Base-by-base conservation (phyloP, 192 early-diverging fungal species). In the Chytriomyces confervae region DNA sequence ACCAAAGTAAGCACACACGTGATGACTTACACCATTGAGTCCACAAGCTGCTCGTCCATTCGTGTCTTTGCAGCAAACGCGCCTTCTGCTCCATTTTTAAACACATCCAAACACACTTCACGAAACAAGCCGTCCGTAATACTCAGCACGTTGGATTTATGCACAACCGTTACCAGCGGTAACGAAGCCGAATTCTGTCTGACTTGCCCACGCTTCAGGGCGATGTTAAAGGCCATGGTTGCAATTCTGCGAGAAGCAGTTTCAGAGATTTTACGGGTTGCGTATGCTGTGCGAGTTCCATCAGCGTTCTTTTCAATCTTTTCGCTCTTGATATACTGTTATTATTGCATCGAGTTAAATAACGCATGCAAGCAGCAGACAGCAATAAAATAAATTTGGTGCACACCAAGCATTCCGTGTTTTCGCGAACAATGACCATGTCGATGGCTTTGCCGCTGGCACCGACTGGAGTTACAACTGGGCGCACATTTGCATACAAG, bases 391-490 rank as follows among this genome's bases (percentile, higher is more conserved):
- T 49, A 74, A 71, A 77, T 60, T 24, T 16, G 43, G 9, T 48
- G 69, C 84, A 73, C 85, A 95, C 93, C 84, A 99, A 87, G 77
- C 96, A 99, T 83, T 98, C 97, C 11, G 96, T 98, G 89, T 99
- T 98, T 77, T 99, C 97, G 81, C 96, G 91, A 77, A 99, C 92
- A 77, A 99, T 97, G 69, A 99, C 84, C 93, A 99, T 97, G 81
- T 99, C 95, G 66, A 97, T 90, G 43, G 88, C 89, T 67, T 91
- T 93, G 66, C 91, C 89, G 48, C 72, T 78, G 50, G 82, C 66
- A 10, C 80, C 78, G 18, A 91, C 91, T 10, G 95, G 93, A 29
- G 64, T 69, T 11, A 89, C 88, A 4, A 98, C 96, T 10, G 97
- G 97, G 36, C 97, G 92, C 36, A 99, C 95, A 73, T 99, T 99